A percentile compares a stretch with the other conserved stretches of the same genome.
Evolutionary conservation across 306 rosid species (phyloP).

Genomic region (Luffa aegyptiaca): DNA sequence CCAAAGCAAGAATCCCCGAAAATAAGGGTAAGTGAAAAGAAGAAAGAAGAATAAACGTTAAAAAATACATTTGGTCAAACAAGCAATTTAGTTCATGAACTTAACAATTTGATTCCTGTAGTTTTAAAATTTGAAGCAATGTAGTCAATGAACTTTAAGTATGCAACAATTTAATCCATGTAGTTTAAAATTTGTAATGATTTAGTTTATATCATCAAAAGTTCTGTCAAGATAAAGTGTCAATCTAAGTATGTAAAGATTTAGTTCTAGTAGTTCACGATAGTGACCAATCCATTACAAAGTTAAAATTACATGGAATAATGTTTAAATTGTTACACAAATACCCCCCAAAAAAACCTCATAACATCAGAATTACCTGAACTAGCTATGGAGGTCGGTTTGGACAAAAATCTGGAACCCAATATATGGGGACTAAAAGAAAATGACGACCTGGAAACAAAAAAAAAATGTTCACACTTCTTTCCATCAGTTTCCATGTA

Average conservation of each 20-base stretch:
- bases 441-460: slow-evolving; percentile 3
- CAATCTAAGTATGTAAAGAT: neutral
- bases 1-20: neutral
- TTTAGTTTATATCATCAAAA: neutral
- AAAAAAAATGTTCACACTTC: neutral
- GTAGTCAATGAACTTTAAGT: neutral
- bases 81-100: neutral
- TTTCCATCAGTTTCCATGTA: neutral
- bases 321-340: neutral
- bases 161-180: neutral
- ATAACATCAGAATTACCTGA: slow-evolving; percentile 19
- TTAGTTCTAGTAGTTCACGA: neutral
- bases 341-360: neutral
- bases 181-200: neutral
- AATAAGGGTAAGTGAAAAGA: neutral
- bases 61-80: neutral
- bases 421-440: slow-evolving; percentile 9
- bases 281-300: neutral
- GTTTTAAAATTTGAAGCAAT: neutral
- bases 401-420: slow-evolving; percentile 8
- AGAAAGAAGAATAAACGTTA: neutral
- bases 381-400: slow-evolving; percentile 21
- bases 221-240: neutral
- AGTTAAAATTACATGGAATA: neutral
- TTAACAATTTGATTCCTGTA: neutral